Evolutionary conservation across 2,329 filamentous ascomycete species (phyloP), one percentile per base, ranked within the genome.

Genomic region (Neonectria magnoliae): DNA sequence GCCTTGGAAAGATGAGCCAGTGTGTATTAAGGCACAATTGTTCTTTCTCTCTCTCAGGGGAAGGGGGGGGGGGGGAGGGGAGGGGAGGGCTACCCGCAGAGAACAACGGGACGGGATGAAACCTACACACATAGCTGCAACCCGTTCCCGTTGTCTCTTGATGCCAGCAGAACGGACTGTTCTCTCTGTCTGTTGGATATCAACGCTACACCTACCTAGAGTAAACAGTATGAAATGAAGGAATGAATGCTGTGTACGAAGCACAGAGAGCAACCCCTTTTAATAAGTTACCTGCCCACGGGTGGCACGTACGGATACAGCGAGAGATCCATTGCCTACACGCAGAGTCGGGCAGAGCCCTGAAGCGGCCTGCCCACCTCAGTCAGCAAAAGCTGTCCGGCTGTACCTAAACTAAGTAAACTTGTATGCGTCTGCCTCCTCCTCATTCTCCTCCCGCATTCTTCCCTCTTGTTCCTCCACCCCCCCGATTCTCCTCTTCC

Each of bases 401-500:
- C 5, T 5, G 25, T 25, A 25, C 25, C 25, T 25, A 25, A 25
- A 25, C 25, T 25, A 25, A 25, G 25, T 25, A 25, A 25, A 13
- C 25, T 18, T 18, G 38, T 20, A 42, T 59, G 45, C 52, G 57
- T 57, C 61, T 25, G 22, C 22, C 25, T 25, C 25, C 25, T 25
- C 25, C 25, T 25, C 25, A 57, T 58, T 56, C 66, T 67, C 44
- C 65, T 67, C 47, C 65, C 62, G 67, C 65, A 71, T 68, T 65
- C 66, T 57, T 69, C 54, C 64, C 62, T 67, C 66, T 59, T 54
- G 60, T 67, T 68, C 67, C 69, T 65, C 54, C 66, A 71, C 64
- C 64, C 25, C 68, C 68, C 68, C 69, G 65, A 64, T 71, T 65
- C 69, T 65, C 63, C 72, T 67, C 68, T 66, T 67, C 66, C 65